Evolutionary conservation across 306 rosid species (phyloP).

Genomic region (Coriaria nepalensis): DNA sequence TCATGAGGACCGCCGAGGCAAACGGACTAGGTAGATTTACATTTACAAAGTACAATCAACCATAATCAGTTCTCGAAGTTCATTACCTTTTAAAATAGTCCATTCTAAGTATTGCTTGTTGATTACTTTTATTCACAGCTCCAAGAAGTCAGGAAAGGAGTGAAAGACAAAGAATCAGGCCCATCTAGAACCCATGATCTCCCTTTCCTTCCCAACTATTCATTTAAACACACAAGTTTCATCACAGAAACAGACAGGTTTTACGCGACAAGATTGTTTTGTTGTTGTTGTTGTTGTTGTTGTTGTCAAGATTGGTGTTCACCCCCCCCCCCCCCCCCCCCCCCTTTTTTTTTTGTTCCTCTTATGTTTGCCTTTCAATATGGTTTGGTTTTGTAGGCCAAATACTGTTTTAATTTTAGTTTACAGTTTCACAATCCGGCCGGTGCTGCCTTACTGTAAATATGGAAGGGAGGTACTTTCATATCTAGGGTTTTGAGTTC

Average conservation of each 20-base stretch:
- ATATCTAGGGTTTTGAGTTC: conserved; percentile 37
- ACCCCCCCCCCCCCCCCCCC: no score
- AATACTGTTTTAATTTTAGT: no score
- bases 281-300: no score
- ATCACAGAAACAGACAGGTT: no score
- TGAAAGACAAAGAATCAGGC: conserved; percentile 37
- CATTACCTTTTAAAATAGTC: background rate
- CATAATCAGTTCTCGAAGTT: background rate
- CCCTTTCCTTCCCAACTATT: no score
- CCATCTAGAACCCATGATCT: conserved; percentile 16
- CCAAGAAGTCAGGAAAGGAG: conserved; percentile 44
- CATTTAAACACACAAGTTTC: no score
- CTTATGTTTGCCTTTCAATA: no score
- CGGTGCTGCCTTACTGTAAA: conserved; percentile 28
- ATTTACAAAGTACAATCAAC: background rate
- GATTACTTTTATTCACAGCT: conserved; percentile 21
- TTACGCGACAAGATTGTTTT: no score
- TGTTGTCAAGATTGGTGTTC: no score
- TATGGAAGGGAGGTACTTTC: conserved; percentile 31
- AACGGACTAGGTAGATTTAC: conserved; percentile 45
- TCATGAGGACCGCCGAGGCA: conserved; percentile 64
- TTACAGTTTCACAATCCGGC: no score
- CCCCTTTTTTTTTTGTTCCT: no score
- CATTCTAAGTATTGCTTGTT: conserved; percentile 4
- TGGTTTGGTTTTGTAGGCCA: no score